phyloP scores from a whole-genome alignment of 176 grass and related monocot species.

The Otatea glauca region DNA sequence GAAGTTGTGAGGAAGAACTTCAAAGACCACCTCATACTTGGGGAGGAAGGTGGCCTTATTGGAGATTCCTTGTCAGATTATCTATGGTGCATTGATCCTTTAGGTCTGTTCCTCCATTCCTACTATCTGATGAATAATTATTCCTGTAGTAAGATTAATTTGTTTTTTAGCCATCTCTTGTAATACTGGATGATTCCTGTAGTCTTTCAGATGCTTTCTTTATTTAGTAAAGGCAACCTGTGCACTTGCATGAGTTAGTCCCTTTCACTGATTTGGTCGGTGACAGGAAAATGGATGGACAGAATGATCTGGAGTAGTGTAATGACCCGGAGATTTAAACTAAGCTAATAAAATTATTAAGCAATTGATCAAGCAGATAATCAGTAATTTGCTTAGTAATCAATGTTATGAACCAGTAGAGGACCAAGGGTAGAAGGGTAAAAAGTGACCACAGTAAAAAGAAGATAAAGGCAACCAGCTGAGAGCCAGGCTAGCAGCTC shows the following conservation, averaged over 20 bases:
- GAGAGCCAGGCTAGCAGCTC: too few species aligned
- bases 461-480: too few species aligned
- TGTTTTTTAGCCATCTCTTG: background rate
- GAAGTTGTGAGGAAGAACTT: constrained; percentile 87
- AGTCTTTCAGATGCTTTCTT: background rate
- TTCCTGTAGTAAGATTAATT: background rate
- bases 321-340: too few species aligned
- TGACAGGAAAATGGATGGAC: constrained; percentile 17
- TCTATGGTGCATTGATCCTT: constrained; percentile 98
- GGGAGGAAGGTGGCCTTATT: constrained; percentile 96
- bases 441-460: too few species aligned
- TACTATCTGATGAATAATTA: constrained; percentile 18
- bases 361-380: too few species aligned
- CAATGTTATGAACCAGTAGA: too few species aligned
- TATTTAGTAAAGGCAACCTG: too few species aligned
- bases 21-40: constrained; percentile 94
- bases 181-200: background rate
- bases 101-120: constrained; percentile 64
- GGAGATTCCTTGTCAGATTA: constrained; percentile 87
- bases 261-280: constrained; percentile 8
- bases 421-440: too few species aligned
- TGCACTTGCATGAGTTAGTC: background rate
- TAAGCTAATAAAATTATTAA: too few species aligned
- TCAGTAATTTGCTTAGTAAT: too few species aligned
- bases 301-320: background rate